Percentiles rank a stretch among this genome's conserved stretches.
phyloP scores from a whole-genome alignment of 2,329 filamentous ascomycete genomes.

The Microascus cirrosus region DNA sequence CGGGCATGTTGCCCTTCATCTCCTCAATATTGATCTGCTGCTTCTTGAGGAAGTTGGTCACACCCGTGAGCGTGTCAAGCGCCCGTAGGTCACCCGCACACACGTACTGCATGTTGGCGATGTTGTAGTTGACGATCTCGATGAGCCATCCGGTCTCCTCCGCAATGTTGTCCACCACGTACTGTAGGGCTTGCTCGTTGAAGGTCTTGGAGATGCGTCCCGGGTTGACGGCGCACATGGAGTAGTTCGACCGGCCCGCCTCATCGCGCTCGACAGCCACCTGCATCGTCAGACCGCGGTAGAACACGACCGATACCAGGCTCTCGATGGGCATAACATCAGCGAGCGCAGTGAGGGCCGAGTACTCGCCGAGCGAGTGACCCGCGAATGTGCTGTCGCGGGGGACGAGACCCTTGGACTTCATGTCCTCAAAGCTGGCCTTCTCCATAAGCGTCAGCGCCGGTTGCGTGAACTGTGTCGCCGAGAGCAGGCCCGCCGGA shows the following conservation, averaged over 20 bases:
- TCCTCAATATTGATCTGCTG: constrained; percentile 96
- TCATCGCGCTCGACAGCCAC: constrained; percentile 96
- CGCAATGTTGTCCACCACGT: constrained; percentile 89
- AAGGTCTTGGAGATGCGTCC: constrained; percentile 98
- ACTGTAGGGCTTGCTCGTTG: constrained; percentile 94
- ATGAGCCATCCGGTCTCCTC: constrained; percentile 92
- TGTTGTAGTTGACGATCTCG: constrained; percentile 97
- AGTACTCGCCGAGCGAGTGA: constrained; percentile 97
- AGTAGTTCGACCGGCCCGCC: constrained; percentile 89
- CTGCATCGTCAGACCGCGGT: constrained; percentile 98
- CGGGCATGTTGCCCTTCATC: constrained; percentile 80
- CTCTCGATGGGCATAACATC: constrained; percentile 99
- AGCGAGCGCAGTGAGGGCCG: constrained; percentile 85
- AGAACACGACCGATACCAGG: constrained; percentile 96
- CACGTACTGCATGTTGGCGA: constrained; percentile 66
- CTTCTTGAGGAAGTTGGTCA: constrained; percentile 90
- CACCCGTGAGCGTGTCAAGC: constrained; percentile 62
- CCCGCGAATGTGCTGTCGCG: constrained; percentile 95
- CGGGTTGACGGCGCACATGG: constrained; percentile 98
- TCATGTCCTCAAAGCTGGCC: constrained; percentile 98
- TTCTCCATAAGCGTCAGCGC: constrained; percentile 99
- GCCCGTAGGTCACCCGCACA: constrained; percentile 60
- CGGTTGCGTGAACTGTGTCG: constrained; percentile 97
- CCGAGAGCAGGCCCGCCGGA: constrained; percentile 85
- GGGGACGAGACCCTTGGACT: constrained; percentile 88